A percentile compares a stretch with the other conserved stretches of the same genome.
These are phyloP conservation scores for Rhizophlyctis rosea DNA, from an alignment of 192 early-diverging fungal species.

Conservation along the genomic window DNA sequence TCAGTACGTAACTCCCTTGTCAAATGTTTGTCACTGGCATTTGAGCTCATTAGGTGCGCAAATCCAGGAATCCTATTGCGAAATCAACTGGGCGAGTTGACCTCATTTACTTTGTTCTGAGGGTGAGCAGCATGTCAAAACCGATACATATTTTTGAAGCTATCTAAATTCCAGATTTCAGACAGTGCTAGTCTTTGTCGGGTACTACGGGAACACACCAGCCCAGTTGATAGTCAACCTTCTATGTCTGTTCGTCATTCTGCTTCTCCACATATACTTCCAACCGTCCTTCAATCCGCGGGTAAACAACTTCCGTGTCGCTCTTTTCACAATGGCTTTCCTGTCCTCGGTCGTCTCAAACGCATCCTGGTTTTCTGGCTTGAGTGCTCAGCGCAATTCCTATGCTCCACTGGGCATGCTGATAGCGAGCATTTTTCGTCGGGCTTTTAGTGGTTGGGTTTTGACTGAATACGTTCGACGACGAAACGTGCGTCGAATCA, in stretches of 20 bases:
- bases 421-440: not conserved
- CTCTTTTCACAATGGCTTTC: not conserved
- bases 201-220: not conserved
- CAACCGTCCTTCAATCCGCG: constrained; percentile 1
- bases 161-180: not conserved
- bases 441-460: not conserved
- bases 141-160: not conserved
- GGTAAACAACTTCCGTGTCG: constrained; percentile 4
- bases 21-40: not conserved
- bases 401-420: constrained; percentile 1
- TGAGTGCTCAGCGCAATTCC: too few relatives aligned
- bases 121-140: not conserved
- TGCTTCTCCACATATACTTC: not conserved
- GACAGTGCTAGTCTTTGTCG: constrained; percentile 8
- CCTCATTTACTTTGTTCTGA: constrained; percentile 7
- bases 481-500: not conserved
- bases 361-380: not conserved
- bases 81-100: constrained; percentile 7
- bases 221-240: not conserved
- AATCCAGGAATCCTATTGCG: constrained; percentile 3
- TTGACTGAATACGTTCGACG: not conserved
- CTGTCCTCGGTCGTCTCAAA: constrained; percentile 1
- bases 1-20: not conserved
- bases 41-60: not conserved
- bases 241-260: not conserved